Base-by-base conservation (phyloP, 495 filamentous ascomycete species). In the Cercophora newfieldiana region DNA sequence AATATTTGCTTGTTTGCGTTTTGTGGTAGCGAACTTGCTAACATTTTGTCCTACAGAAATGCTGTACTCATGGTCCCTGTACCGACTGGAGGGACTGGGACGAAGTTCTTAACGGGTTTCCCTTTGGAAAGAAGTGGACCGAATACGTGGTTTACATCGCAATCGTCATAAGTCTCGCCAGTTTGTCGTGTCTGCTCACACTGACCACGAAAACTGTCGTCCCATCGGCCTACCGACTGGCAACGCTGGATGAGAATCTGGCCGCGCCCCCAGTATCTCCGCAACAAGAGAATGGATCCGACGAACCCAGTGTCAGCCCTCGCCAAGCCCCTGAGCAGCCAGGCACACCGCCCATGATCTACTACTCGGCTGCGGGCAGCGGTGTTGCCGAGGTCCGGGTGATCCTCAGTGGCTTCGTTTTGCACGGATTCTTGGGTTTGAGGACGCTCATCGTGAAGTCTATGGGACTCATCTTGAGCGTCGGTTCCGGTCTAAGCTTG, bases 371-470 rank as follows among this genome's bases (percentile, higher is more conserved):
- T 63, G 94, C 95, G 60, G 95, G 95, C 30, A 97, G 93, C 78
- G 95, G 95, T 68, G 95, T 99, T 22, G 95, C 95, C 21, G 95
- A 99, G 78, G 94, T 99, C 47, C 94, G 95, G 63, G 95, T 99
- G 66, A 97, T 99, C 70, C 86, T 97, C 31, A 97, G 94, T 75
- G 95, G 95, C 29, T 99, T 97, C 76, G 94, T 99, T 59, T 83
- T 99, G 29, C 95, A 99, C 81, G 94, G 95, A 0, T 99, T 97
- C 76, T 82, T 99, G 47, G 95, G 95, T 62, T 75, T 96, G 48
- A 93, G 89, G 76, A 99, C 95, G 0, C 84, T 99, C 26, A 77
- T 94, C 12, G 83, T 97, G 70, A 99, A 99, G 77, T 93, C 91
- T 0, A 74, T 91, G 50, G 93, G 87, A 18, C 79, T 99, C 33